phyloP scores from a whole-genome alignment of 208 protist genomes.

The Spironucleus salmonicida region DNA sequence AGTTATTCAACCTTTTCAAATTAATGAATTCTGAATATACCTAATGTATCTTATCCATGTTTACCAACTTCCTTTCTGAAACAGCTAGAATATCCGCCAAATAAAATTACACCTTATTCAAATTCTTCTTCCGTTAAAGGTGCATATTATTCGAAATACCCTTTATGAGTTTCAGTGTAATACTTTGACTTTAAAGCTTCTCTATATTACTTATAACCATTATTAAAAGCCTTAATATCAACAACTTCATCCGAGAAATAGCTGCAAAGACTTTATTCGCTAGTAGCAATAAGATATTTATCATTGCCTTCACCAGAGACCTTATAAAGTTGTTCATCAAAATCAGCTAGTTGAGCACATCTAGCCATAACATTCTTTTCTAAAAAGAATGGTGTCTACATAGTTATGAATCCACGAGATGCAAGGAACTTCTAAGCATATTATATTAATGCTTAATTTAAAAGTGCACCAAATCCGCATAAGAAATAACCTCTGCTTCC shows the following conservation, averaged over 20 bases:
- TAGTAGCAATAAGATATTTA: slow-evolving; percentile 99
- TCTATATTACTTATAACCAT: slow-evolving; percentile 34
- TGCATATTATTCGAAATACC: slow-evolving; percentile 13
- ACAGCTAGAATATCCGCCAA: slow-evolving; percentile 88
- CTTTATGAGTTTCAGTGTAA: slow-evolving; percentile 30
- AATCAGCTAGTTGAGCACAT: slow-evolving; percentile 88
- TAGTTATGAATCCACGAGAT: slow-evolving; percentile 62
- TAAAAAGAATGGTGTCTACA: slow-evolving; percentile 98
- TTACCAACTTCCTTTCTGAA: slow-evolving; percentile 92
- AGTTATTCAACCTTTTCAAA: slow-evolving; percentile 91
- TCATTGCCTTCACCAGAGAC: slow-evolving; percentile 75
- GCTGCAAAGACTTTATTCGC: slow-evolving; percentile 92
- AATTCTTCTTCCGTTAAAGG: slow-evolving; percentile 14
- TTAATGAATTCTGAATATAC: slow-evolving; percentile 83
- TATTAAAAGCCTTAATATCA: slow-evolving; percentile 50
- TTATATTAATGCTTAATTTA: slow-evolving; percentile 88
- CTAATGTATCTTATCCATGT: slow-evolving; percentile 72
- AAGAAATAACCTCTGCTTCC: slow-evolving; percentile 90
- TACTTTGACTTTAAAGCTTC: slow-evolving; percentile 3
- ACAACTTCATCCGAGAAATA: slow-evolving; percentile 82
- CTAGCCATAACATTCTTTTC: slow-evolving; percentile 83
- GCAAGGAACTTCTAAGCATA: slow-evolving; percentile 85
- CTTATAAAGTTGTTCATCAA: slow-evolving; percentile 93
- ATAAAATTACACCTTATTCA: slow-evolving; percentile 55
- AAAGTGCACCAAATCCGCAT: slow-evolving; percentile 74